Percentiles rank a stretch among this genome's conserved stretches.
phyloP scores from a whole-genome alignment of 2,329 filamentous ascomycete genomes.

The Gremmenia infestans region DNA sequence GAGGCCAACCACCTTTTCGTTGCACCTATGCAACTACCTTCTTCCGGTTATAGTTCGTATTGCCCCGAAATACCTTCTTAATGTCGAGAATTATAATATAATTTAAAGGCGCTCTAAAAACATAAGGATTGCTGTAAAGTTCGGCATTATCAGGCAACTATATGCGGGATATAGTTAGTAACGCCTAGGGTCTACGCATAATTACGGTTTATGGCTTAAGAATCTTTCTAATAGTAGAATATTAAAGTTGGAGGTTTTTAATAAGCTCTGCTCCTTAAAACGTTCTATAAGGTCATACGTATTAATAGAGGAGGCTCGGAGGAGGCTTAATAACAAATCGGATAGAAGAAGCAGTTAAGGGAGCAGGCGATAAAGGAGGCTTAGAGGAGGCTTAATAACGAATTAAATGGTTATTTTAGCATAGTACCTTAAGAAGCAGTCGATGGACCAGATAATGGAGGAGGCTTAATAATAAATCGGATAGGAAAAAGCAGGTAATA shows the following conservation, averaged over 20 bases:
- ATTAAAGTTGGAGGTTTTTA: neutral
- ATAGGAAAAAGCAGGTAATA: too few species aligned
- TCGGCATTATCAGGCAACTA: neutral
- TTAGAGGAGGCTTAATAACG: too few species aligned
- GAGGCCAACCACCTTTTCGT: neutral
- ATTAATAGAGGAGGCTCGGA: neutral
- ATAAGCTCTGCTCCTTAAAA: neutral
- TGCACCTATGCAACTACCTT: neutral
- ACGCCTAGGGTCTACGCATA: neutral
- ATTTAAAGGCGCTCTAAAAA: neutral
- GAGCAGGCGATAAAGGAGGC: too few species aligned
- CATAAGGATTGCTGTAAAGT: neutral
- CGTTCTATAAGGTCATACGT: neutral
- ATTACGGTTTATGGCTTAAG: neutral
- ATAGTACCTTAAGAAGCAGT: too few species aligned
- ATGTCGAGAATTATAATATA: neutral
- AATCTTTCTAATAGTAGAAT: neutral
- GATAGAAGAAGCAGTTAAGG: too few species aligned
- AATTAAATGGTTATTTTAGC: too few species aligned
- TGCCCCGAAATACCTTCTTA: neutral
- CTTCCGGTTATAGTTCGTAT: neutral
- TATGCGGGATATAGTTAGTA: neutral
- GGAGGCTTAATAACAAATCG: too few species aligned
- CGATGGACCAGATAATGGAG: too few species aligned
- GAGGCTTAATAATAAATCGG: too few species aligned